phyloP scores from a whole-genome alignment of 257 asterid species.

The Penstemon eatonii region DNA sequence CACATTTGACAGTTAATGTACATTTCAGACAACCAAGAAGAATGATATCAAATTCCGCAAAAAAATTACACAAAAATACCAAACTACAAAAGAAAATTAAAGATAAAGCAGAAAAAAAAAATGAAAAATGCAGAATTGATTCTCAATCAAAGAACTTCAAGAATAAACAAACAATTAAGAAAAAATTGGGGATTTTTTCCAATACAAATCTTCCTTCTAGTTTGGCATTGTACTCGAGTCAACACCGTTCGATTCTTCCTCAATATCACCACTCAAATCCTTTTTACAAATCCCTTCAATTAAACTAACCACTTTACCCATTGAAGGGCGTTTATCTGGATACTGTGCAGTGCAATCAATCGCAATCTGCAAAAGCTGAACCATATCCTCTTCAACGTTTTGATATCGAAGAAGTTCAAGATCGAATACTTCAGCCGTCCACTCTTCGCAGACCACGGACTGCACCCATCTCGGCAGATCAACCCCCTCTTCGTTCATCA shows the following conservation, averaged over 20 bases:
- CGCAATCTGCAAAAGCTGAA: slow-evolving; percentile 61
- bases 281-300: slow-evolving; percentile 49
- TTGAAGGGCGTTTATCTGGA: slow-evolving; percentile 58
- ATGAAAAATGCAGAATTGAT: slow-evolving; percentile 26
- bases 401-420: slow-evolving; percentile 60
- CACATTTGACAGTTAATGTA: slow-evolving; percentile 33
- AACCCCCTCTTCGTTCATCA: slow-evolving; percentile 60
- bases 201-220: slow-evolving; percentile 16
- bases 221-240: slow-evolving; percentile 8
- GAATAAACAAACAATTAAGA: slow-evolving; percentile 39
- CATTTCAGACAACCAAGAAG: slow-evolving; percentile 34
- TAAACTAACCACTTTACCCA: slow-evolving; percentile 42
- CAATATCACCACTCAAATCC: slow-evolving; percentile 21
- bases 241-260: not conserved
- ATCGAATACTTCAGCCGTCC: slow-evolving; percentile 65
- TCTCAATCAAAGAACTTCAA: slow-evolving; percentile 40
- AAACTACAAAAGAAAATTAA: slow-evolving; percentile 10
- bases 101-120: slow-evolving; percentile 11
- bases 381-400: slow-evolving; percentile 68
- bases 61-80: too few species aligned
- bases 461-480: slow-evolving; percentile 75
- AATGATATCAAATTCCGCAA: slow-evolving; percentile 10
- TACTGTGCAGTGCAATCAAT: slow-evolving; percentile 59
- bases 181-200: too few species aligned
- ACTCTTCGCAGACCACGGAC: slow-evolving; percentile 61